phyloP scores from a whole-genome alignment of 345 rosid genomes.

The Tarenaya hassleriana region DNA sequence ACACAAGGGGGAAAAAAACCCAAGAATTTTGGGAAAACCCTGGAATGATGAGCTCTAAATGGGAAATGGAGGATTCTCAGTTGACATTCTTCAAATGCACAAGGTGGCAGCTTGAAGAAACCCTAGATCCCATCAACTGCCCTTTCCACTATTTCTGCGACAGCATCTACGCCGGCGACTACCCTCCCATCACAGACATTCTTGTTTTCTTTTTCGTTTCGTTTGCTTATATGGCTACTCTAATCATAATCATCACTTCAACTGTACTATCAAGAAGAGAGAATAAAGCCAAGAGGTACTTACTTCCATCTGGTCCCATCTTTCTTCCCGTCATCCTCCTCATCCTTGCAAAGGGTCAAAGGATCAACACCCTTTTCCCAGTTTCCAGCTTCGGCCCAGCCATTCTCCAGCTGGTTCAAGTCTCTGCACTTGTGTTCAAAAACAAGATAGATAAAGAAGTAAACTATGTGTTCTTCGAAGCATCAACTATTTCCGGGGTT shows the following conservation, averaged over 20 bases:
- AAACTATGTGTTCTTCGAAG: constrained; percentile 55
- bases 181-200: constrained; percentile 43
- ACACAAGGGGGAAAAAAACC: not conserved
- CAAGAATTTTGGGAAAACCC: not conserved
- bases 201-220: constrained; percentile 36
- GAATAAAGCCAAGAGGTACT: constrained; percentile 40
- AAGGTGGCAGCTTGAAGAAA: constrained; percentile 78
- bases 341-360: constrained; percentile 58
- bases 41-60: constrained; percentile 21
- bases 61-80: constrained; percentile 38
- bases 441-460: constrained; percentile 39
- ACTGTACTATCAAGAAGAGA: constrained; percentile 33
- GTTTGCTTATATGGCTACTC: constrained; percentile 39
- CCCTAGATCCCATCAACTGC: constrained; percentile 68
- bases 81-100: constrained; percentile 59
- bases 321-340: constrained; percentile 56
- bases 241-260: constrained; percentile 34
- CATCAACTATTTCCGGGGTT: constrained; percentile 74
- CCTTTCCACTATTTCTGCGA: constrained; percentile 84
- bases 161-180: constrained; percentile 49
- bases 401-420: constrained; percentile 47
- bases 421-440: constrained; percentile 56
- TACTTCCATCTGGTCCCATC: constrained; percentile 68
- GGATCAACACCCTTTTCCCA: constrained; percentile 55
- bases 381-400: constrained; percentile 60